Conservation (phyloP, 768 basidiomycete species). For the Suillus plorans region DNA sequence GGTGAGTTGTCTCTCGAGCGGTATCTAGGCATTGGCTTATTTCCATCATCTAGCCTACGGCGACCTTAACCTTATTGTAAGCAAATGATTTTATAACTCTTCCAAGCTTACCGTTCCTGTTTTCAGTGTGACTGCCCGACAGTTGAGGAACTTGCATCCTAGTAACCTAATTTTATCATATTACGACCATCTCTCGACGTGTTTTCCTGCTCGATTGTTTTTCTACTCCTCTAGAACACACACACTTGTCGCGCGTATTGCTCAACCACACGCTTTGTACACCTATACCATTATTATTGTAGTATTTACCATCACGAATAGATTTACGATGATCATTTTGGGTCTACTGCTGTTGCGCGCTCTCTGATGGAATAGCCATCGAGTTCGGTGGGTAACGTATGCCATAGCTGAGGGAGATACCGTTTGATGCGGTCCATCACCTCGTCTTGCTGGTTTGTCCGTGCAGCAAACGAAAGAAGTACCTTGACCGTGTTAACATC, state of each 20-base stretch:
- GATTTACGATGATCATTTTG: conserved; percentile 17
- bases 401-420: conserved; percentile 39
- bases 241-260: conserved; percentile 42
- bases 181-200: conserved; percentile 21
- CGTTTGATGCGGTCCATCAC: conserved; percentile 46
- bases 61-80: conserved; percentile 85
- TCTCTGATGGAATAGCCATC: conserved; percentile 18
- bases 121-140: conserved; percentile 81
- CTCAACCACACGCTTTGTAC: conserved; percentile 64
- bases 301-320: conserved; percentile 18
- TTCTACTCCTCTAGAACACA: conserved; percentile 53
- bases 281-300: conserved; percentile 30
- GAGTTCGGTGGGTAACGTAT: conserved; percentile 22
- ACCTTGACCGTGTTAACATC: conserved; percentile 50
- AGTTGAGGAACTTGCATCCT: conserved; percentile 70
- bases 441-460: conserved; percentile 40
- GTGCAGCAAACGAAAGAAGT: conserved; percentile 53
- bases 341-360: conserved; percentile 6
- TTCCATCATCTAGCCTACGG: conserved; percentile 66
- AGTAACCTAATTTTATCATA: conserved; percentile 10
- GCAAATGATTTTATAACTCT: conserved; percentile 29
- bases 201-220: conserved; percentile 11
- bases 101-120: conserved; percentile 7
- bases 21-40: background rate
- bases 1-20: conserved; percentile 46